Evolutionary conservation across 139 green algal species (phyloP).

Genomic region (Deuterostichococcus epilithicus): DNA sequence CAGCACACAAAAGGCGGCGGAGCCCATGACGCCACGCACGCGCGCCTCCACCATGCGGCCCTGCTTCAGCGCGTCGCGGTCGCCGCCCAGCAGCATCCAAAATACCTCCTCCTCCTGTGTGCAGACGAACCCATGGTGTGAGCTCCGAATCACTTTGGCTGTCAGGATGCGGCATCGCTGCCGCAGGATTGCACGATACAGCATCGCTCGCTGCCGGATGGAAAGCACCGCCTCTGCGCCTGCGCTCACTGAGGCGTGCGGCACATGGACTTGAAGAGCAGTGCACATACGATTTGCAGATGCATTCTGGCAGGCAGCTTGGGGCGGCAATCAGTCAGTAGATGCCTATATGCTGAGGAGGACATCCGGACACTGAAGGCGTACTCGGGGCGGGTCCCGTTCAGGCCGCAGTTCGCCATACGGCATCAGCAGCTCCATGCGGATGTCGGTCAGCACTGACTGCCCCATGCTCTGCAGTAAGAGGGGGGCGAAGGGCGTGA

Average conservation of each 20-base stretch:
- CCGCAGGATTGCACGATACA: background rate
- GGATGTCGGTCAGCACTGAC: conserved; percentile 62
- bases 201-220: too few species aligned
- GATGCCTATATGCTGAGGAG: too few species aligned
- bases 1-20: conserved; percentile 22
- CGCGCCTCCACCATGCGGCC: conserved; percentile 47
- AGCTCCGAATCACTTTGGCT: background rate
- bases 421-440: conserved; percentile 57
- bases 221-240: too few species aligned
- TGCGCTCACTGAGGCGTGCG: too few species aligned
- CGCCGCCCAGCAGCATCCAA: conserved; percentile 56
- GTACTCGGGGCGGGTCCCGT: background rate
- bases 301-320: too few species aligned
- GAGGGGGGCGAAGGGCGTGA: background rate
- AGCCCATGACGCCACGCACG: conserved; percentile 16
- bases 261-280: too few species aligned
- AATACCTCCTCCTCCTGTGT: conserved; percentile 50
- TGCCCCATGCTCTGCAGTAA: conserved; percentile 16
- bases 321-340: too few species aligned
- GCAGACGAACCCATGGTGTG: background rate
- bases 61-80: conserved; percentile 30
- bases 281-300: too few species aligned
- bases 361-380: too few species aligned
- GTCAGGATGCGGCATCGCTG: background rate
- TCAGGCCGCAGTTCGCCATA: conserved; percentile 49